These are phyloP conservation scores for Psidium guajava DNA, from an alignment of 345 rosid species.

Conservation along the genomic window DNA sequence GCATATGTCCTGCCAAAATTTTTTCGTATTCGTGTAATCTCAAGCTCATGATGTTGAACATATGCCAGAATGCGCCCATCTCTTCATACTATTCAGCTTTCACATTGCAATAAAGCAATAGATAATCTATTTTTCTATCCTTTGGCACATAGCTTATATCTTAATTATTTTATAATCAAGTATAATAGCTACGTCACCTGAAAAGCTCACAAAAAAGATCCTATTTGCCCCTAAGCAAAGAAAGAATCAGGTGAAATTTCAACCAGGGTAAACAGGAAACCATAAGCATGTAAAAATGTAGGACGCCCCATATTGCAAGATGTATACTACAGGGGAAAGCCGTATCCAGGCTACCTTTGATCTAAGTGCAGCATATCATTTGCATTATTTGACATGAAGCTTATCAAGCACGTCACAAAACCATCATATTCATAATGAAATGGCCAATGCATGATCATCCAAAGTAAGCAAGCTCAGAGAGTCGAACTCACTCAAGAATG, in stretches of 20 bases:
- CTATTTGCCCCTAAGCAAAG: neutral
- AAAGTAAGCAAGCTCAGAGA: neutral
- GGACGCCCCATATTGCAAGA: neutral
- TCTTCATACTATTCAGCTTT: neutral
- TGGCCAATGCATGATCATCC: neutral
- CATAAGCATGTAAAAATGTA: neutral
- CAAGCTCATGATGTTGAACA: neutral
- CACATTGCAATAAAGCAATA: neutral
- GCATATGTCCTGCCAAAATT: neutral
- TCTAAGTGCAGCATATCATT: neutral
- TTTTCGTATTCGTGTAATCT: neutral
- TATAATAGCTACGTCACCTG: neutral
- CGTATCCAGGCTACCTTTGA: neutral
- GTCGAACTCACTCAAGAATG: slow-evolving; percentile 68
- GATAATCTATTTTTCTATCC: neutral
- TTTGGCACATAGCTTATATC: neutral
- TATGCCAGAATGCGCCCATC: neutral
- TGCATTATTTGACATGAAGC: neutral
- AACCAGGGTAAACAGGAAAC: neutral
- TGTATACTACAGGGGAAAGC: neutral
- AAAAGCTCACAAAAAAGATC: neutral
- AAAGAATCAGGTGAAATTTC: neutral
- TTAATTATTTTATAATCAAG: neutral
- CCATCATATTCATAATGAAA: neutral
- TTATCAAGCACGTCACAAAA: neutral